These are phyloP conservation scores for Adansonia gregorii DNA, from an alignment of 441 rosid genomes.

Conservation along the genomic window DNA sequence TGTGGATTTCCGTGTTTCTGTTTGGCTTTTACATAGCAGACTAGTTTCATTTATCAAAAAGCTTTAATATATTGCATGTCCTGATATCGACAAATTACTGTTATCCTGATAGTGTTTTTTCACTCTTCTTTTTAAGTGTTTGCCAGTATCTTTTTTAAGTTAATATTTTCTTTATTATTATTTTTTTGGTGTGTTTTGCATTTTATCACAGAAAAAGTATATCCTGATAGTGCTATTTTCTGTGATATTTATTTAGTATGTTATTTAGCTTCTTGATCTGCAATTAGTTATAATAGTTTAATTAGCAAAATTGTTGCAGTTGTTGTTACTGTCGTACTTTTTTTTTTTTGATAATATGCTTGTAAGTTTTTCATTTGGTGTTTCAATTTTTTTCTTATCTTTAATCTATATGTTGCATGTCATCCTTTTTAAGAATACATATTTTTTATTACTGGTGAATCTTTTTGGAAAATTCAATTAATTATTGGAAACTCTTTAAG, in stretches of 20 bases:
- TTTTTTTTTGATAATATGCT: neutral
- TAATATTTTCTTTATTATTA: neutral
- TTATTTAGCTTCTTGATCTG: neutral
- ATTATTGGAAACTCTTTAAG: conserved; percentile 23
- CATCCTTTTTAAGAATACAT: conserved; percentile 11
- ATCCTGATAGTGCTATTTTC: neutral
- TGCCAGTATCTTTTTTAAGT: neutral
- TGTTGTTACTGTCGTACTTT: neutral
- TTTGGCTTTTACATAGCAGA: neutral
- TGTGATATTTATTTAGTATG: neutral
- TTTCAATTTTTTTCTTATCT: neutral
- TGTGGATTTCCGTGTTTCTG: neutral
- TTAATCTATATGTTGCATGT: conserved; percentile 23
- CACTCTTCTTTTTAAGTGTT: neutral
- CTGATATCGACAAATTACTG: neutral
- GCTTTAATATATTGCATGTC: neutral
- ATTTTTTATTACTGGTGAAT: conserved; percentile 7
- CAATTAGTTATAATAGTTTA: neutral
- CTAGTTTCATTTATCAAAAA: neutral
- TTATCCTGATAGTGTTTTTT: neutral
- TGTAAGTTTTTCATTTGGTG: neutral
- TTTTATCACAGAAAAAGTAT: neutral
- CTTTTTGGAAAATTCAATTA: conserved; percentile 12
- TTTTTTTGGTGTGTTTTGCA: neutral
- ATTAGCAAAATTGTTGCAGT: neutral